Percentiles rank a stretch among this genome's conserved stretches.
These are phyloP conservation scores for Adansonia grandidieri DNA, from an alignment of 441 rosid species.

Conservation along the genomic window DNA sequence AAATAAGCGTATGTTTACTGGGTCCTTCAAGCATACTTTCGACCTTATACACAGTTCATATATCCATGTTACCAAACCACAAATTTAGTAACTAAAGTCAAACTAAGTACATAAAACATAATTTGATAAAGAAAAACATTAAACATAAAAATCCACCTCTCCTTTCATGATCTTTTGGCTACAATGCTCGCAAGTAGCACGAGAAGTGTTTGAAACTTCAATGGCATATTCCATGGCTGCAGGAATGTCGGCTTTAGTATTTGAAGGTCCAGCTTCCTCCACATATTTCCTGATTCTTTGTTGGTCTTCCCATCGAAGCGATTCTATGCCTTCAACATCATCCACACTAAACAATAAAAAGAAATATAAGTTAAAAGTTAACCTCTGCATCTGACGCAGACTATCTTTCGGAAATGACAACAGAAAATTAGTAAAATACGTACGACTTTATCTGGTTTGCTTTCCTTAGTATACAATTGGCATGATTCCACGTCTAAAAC, in stretches of 20 bases:
- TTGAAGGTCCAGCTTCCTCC: constrained; percentile 50
- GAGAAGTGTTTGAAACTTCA: constrained; percentile 84
- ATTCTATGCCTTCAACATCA: constrained; percentile 90
- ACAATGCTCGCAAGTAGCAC: constrained; percentile 81
- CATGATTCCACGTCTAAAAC: constrained; percentile 92
- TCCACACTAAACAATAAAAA: constrained; percentile 48
- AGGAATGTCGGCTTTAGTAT: constrained; percentile 22
- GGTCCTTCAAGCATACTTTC: constrained; percentile 10
- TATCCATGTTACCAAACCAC: background rate
- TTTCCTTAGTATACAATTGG: constrained; percentile 71
- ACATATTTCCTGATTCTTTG: constrained; percentile 70
- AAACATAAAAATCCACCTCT: constrained; percentile 55
- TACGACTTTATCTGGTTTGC: constrained; percentile 82
- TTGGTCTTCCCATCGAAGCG: constrained; percentile 98
- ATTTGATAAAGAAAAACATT: background rate
- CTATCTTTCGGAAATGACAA: constrained; percentile 3
- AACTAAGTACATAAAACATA: background rate
- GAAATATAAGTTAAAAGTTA: background rate
- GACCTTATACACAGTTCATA: background rate
- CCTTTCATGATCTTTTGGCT: constrained; percentile 80
- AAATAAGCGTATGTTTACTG: background rate
- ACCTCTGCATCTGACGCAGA: constrained; percentile 8
- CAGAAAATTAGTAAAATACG: constrained; percentile 32
- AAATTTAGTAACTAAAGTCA: constrained; percentile 1
- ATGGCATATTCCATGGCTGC: constrained; percentile 50